A percentile compares a stretch with the other conserved stretches of the same genome.
Conservation (phyloP, 148 eudicot genomes). For the Bassia scoparia region DNA sequence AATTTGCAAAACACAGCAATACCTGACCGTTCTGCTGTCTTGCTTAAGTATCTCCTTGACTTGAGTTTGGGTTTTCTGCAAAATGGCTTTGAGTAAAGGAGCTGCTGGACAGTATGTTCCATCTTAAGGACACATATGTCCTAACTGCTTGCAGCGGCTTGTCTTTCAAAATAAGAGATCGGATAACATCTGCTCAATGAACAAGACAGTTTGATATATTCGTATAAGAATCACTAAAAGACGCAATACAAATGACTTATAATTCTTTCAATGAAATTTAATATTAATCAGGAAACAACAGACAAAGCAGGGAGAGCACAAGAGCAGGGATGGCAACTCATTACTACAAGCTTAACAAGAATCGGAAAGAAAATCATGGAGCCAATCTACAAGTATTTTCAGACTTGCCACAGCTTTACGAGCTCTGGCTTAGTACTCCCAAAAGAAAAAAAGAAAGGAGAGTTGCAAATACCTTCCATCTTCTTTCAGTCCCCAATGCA, state of each 20-base stretch:
- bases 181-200: constrained; percentile 9
- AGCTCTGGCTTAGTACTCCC: too few species aligned
- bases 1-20: not conserved
- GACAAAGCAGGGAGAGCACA: not conserved
- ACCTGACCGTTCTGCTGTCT: constrained; percentile 16
- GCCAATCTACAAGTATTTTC: not conserved
- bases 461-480: constrained; percentile 17
- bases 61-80: not conserved
- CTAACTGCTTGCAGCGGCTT: constrained; percentile 10
- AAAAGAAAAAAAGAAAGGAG: not conserved
- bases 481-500: constrained; percentile 18
- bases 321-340: not conserved
- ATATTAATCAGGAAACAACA: not conserved
- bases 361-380: not conserved
- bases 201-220: not conserved
- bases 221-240: too few species aligned
- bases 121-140: constrained; percentile 9
- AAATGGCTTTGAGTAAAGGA: not conserved
- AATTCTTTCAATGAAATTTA: not conserved
- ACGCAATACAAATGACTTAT: not conserved
- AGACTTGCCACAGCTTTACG: not conserved
- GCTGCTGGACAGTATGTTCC: constrained; percentile 7
- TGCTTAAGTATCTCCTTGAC: not conserved
- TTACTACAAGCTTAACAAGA: not conserved
- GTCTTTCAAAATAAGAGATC: constrained; percentile 3